These are phyloP conservation scores for Naganishia albida DNA, from an alignment of 1,284 basidiomycete species.

Conservation along the genomic window DNA sequence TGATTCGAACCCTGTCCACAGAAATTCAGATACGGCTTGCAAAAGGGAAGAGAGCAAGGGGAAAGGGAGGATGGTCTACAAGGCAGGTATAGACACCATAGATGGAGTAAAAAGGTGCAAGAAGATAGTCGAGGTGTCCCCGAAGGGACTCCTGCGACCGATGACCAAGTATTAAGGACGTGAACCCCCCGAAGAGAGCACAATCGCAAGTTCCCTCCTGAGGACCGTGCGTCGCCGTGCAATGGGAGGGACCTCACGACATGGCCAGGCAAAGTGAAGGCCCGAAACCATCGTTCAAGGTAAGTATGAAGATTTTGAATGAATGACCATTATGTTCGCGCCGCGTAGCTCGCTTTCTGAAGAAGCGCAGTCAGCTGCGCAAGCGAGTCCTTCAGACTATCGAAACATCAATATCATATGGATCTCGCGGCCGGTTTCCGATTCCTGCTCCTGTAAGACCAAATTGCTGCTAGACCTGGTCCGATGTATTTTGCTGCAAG, in stretches of 20 bases:
- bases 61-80: no score
- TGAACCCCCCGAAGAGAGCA: conserved; percentile 31
- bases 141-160: conserved; percentile 31
- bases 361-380: no score
- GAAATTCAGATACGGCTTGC: neutral
- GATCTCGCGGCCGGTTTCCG: neutral
- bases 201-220: conserved; percentile 29
- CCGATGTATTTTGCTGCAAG: no score
- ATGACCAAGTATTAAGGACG: conserved; percentile 30
- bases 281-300: conserved; percentile 28
- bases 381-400: no score
- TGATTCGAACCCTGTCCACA: conserved; percentile 1
- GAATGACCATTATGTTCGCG: no score
- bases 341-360: no score
- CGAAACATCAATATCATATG: no score
- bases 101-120: neutral
- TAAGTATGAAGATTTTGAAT: conserved; percentile 20
- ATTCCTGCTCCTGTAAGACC: no score
- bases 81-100: neutral
- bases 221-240: conserved; percentile 30
- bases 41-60: neutral
- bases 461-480: no score
- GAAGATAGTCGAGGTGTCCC: conserved; percentile 29
- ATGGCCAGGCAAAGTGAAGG: conserved; percentile 30
- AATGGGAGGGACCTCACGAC: conserved; percentile 30